These are phyloP conservation scores for Panaeolus cyanescens DNA, from an alignment of 768 basidiomycete genomes.

Conservation along the genomic window DNA sequence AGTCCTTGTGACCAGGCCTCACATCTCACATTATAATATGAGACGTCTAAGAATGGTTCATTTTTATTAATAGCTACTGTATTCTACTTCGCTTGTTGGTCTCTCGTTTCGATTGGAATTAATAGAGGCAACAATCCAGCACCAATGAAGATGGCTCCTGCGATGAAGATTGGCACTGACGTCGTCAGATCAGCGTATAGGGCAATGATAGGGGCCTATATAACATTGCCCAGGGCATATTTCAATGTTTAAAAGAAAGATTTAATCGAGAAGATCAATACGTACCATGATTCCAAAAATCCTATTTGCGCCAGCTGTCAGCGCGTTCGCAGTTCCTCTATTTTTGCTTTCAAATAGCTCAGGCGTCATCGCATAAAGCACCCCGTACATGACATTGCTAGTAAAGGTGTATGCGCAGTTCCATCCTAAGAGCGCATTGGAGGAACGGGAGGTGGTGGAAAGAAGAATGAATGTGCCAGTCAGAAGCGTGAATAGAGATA, in stretches of 20 bases:
- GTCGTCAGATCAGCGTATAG: slow-evolving; percentile 37
- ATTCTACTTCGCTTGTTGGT: not conserved
- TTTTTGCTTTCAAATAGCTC: slow-evolving; percentile 75
- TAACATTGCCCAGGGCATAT: not conserved
- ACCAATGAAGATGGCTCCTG: slow-evolving; percentile 62
- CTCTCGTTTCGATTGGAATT: slow-evolving; percentile 18
- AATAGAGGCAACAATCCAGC: slow-evolving; percentile 48
- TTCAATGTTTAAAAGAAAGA: not conserved
- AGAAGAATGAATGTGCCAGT: slow-evolving; percentile 77
- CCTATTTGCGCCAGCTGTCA: slow-evolving; percentile 64
- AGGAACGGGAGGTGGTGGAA: slow-evolving; percentile 73
- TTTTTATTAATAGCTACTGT: too few relatives aligned
- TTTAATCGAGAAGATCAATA: slow-evolving; percentile 9
- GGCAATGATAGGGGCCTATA: slow-evolving; percentile 64
- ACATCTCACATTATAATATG: too few relatives aligned
- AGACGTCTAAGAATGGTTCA: too few relatives aligned
- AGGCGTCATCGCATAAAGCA: slow-evolving; percentile 69
- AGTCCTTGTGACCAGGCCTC: too few relatives aligned
- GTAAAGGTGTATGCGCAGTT: slow-evolving; percentile 74
- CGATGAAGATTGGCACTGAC: slow-evolving; percentile 69
- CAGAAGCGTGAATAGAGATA: slow-evolving; percentile 64
- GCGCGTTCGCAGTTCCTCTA: slow-evolving; percentile 72
- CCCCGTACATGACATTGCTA: slow-evolving; percentile 72
- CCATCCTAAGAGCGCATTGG: slow-evolving; percentile 72
- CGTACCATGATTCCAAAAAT: slow-evolving; percentile 75